Evolutionary conservation across 1,284 basidiomycete species (phyloP), one percentile per base, ranked within the genome.

Genomic region (Cutaneotrichosporon cutaneum): DNA sequence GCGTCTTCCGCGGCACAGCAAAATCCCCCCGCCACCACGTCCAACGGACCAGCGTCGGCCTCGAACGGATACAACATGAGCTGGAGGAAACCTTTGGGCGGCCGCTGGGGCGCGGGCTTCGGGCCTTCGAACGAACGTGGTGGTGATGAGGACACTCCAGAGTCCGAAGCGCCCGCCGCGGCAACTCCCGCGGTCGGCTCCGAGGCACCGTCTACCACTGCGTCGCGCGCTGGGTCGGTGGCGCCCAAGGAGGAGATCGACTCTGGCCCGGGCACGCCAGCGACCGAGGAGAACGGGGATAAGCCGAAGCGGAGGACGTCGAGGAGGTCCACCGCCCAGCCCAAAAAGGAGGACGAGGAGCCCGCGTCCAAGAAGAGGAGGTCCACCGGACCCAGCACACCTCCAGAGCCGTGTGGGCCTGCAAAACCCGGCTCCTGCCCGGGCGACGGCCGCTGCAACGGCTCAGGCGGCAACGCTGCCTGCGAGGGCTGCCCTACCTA

Each of bases 401-500:
- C 73, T 11, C 69, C 76, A 2, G 67, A 70, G 4, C 63, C 67
- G 10, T 51, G 39, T 13, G 65, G 70, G 3, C 64, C 70, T 3
- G 72, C 71, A 9, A 60, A 66, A 24, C 74, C 71, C 5, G 90
- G 93, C 54, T 92, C 92, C 21, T 97, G 94, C 78, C 94, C 94
- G 7, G 94, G 94, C 62, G 94, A 94, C 80, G 94, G 94, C 42
- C 86, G 90, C 68, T 97, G 94, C 81, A 92, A 97, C 80, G 94
- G 94, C 66, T 92, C 90, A 32, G 94, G 94, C 70, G 94, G 94
- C 63, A 88, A 91, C 69, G 87, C 86, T 63, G 89, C 90, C 66
- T 97, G 94, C 77, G 86, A 89, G 68, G 94, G 94, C 48, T 96
- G 94, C 78, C 94, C 94, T 13, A 93, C 93, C 45, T 92, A 87